These are phyloP conservation scores for Solanum chilense DNA, from an alignment of 257 asterid species.

Conservation along the genomic window DNA sequence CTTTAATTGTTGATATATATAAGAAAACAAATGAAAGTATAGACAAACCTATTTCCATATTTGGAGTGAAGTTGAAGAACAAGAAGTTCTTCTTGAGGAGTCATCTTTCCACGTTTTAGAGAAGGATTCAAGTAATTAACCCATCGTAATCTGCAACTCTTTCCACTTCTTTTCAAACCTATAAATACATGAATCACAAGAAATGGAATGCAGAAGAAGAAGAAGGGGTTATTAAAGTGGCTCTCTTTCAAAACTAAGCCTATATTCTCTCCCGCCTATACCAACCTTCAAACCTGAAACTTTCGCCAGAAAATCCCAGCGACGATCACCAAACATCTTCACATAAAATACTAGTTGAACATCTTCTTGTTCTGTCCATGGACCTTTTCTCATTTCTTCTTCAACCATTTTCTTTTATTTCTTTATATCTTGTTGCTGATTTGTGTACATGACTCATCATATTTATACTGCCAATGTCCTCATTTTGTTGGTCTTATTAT, in stretches of 20 bases:
- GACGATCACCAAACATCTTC: conserved; percentile 81
- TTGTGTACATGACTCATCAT: neutral
- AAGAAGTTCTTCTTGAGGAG: conserved; percentile 69
- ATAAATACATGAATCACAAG: neutral
- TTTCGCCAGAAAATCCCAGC: conserved; percentile 95
- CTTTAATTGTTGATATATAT: too few species aligned
- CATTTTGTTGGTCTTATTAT: neutral
- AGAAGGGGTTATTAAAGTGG: neutral
- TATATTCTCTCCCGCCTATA: conserved; percentile 88
- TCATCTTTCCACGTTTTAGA: conserved; percentile 74
- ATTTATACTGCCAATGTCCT: conserved; percentile 15
- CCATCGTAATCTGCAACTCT: conserved; percentile 95
- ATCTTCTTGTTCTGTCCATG: conserved; percentile 93
- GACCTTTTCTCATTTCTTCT: conserved; percentile 56
- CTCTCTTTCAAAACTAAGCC: conserved; percentile 28
- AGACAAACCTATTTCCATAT: conserved; percentile 51
- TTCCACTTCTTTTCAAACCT: conserved; percentile 88
- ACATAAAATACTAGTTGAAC: conserved; percentile 67
- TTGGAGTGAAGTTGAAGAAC: conserved; percentile 73
- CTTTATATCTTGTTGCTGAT: neutral
- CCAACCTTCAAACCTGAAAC: conserved; percentile 96
- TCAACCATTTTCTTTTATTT: conserved; percentile 11
- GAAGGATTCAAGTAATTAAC: conserved; percentile 84
- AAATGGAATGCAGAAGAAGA: neutral
- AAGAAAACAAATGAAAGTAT: too few species aligned